These are phyloP conservation scores for Centaurea solstitialis DNA, from an alignment of 129 eudicot species.

Conservation along the genomic window DNA sequence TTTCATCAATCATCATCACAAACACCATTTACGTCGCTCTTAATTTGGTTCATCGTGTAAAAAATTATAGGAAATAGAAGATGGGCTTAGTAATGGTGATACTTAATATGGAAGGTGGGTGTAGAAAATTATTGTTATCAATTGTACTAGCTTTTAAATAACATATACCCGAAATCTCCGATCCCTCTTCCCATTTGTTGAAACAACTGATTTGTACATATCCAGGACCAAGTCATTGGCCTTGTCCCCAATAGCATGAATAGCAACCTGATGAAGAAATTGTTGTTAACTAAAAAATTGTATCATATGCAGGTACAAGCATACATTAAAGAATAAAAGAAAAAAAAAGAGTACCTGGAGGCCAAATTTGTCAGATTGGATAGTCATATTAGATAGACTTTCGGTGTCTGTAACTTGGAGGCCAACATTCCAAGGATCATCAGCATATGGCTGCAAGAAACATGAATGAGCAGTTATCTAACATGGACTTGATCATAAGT, in stretches of 20 bases:
- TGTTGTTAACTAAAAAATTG: background rate
- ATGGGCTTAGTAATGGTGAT: background rate
- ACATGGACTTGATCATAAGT: background rate
- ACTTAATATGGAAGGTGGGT: background rate
- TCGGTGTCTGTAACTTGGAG: slow-evolving; percentile 76
- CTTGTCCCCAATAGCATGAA: slow-evolving; percentile 94
- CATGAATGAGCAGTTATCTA: background rate
- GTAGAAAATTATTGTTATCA: background rate
- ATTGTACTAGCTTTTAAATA: background rate
- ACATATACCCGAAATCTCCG: slow-evolving; percentile 80
- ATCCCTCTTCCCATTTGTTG: slow-evolving; percentile 66
- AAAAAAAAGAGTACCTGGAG: slow-evolving; percentile 61
- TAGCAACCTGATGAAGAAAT: slow-evolving; percentile 60
- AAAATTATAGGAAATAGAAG: background rate
- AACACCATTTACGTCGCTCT: background rate
- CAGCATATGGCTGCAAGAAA: slow-evolving; percentile 70
- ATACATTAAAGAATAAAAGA: background rate
- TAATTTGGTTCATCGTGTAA: background rate
- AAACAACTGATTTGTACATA: slow-evolving; percentile 65
- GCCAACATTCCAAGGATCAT: slow-evolving; percentile 79
- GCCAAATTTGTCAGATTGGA: slow-evolving; percentile 71
- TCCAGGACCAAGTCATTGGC: slow-evolving; percentile 89
- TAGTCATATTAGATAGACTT: slow-evolving; percentile 60
- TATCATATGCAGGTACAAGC: slow-evolving; percentile 1
- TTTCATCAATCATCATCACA: background rate